Evolutionary conservation across 192 early-diverging fungal species (phyloP).

Genomic region (Coemansia umbellata): DNA sequence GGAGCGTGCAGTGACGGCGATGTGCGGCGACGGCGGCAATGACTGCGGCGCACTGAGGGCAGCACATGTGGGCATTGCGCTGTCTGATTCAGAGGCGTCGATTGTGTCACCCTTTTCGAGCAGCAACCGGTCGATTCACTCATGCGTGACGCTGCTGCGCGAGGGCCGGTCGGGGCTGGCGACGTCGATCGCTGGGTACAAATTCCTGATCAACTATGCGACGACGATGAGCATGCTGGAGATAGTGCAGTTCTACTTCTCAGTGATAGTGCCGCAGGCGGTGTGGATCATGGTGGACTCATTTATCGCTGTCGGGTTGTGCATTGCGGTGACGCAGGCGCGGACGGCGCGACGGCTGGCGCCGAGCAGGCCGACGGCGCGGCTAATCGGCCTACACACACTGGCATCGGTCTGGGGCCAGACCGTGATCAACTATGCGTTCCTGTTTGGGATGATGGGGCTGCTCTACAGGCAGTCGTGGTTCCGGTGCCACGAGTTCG

Average conservation of each 20-base stretch:
- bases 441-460: constrained; percentile 46
- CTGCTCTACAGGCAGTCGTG: constrained; percentile 67
- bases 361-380: constrained; percentile 65
- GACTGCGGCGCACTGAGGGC: constrained; percentile 79
- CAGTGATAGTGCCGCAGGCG: constrained; percentile 63
- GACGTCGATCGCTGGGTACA: constrained; percentile 71
- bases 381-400: constrained; percentile 69
- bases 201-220: constrained; percentile 74
- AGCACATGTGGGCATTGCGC: constrained; percentile 75
- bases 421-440: constrained; percentile 68
- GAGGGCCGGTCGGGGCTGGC: constrained; percentile 75
- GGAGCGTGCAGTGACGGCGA: constrained; percentile 73
- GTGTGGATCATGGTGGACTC: constrained; percentile 78
- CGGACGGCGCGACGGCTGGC: constrained; percentile 56
- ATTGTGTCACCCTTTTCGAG: constrained; percentile 84
- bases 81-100: constrained; percentile 76
- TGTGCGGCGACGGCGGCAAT: constrained; percentile 89
- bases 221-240: constrained; percentile 66
- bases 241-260: constrained; percentile 70
- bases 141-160: constrained; percentile 68
- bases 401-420: constrained; percentile 65
- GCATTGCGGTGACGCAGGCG: constrained; percentile 64
- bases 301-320: constrained; percentile 59
- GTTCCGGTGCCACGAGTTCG: constrained; percentile 82
- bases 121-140: constrained; percentile 55